Evolutionary conservation across 139 green algal species (phyloP), one percentile per base, ranked within the genome.

Genomic region (Tetratostichococcus sp.): DNA sequence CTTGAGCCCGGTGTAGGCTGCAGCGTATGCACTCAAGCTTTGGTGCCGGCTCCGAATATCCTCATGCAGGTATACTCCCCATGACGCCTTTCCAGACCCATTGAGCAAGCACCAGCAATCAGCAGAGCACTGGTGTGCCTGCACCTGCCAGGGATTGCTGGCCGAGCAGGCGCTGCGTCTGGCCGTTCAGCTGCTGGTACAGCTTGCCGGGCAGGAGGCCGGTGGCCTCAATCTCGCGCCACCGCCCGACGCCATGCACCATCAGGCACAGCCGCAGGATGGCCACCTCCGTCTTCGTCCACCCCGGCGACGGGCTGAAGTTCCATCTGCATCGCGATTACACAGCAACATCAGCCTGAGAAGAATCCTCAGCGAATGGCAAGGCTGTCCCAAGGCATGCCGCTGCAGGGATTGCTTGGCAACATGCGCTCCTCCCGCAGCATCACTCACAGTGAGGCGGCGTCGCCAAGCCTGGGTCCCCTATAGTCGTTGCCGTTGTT

Each of bases 151-250:
- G 65, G 6, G 86, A 93, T 71, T 97, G 93, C 79, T 97, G 91
- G 6, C 92, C 93, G 28, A 97, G 82, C 21, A 98, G 75, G 0
- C 93, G 82, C 77, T 97, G 92, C 6, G 92, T 96, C 67, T 96
- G 91, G 32, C 91, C 90, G 76, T 94, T 93, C 5, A 97, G 81
- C 83, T 97, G 93, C 79, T 96, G 91, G 26, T 96, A 94, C 3
- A 94, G 35, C 79, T 97, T 97, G 39, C 93, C 92, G 2, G 93
- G 90, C 35, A 97, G 82, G 58, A 94, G 75, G 26, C 92, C 91
- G 1, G 80, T 90, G n/a, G 89, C 86, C 58, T 93, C 74, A 42
- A 98, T 97, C 62, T 92, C 79, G 19, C 92, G 71, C 93, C 93
- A 98, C 35, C 84, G 79, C 8, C 93, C 93, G 17, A 97, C 75